Base-by-base conservation (phyloP, 192 early-diverging fungal species). In the Helicostylum pulchrum region DNA sequence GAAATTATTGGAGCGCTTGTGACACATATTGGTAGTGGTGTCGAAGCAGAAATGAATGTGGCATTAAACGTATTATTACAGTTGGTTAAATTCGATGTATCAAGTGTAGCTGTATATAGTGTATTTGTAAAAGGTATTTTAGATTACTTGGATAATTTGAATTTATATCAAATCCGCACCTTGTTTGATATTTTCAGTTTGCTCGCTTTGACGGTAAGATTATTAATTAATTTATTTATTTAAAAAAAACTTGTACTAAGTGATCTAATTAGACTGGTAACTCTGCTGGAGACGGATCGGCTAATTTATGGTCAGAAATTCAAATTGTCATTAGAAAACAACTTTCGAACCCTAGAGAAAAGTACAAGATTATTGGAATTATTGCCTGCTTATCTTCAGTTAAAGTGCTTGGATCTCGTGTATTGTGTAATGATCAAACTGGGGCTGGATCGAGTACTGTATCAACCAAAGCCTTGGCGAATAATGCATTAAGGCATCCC, bases 1-100 rank as follows among this genome's bases (percentile, higher is more conserved):
- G 90, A 92, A 73, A 87, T 90, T 21, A 73, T 90, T 46, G 87
- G 82, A n/a, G 84, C 84, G n/a, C 66, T 92, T 32, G 86, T 89
- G 1, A 84, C 85, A 15, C 90, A 92, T 60, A 87, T 92, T 46
- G 90, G 89, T 43, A 90, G 89, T 51, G 88, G 88, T 7, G 78
- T 72, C 15, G 56, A 59, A 8, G 69, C 77, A 57, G 88, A 90
- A 53, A 78, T 89, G 19, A 83, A 89, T 65, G 81, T 86, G 0
- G 84, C 89, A 0, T 48, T 89, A 12, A 70, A 75, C 7, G 81
- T 85, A 1, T 64, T 83, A 20, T 70, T 83, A 48, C 65, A 78
- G 14, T 77, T 92, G 9, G 85, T 83, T 4, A 62, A 76, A 14
- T 60, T 44, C 1, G 75, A 82, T 31, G 72, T 85, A 11, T 45